Base-by-base conservation (phyloP, 352 stramenopile genomes). In the Phytopythium helicoides region DNA sequence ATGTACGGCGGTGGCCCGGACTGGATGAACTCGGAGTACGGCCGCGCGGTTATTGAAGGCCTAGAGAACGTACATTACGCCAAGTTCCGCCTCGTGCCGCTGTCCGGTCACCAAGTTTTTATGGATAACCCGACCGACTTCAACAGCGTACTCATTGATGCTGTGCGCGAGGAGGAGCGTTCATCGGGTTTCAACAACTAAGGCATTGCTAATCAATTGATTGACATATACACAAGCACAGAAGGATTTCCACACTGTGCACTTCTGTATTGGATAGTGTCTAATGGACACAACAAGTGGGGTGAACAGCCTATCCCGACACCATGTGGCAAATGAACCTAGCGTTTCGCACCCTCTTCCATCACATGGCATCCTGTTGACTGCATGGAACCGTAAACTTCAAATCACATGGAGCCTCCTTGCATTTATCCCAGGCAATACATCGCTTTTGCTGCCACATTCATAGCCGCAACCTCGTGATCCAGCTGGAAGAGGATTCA, bases 51-150 rank as follows among this genome's bases (percentile, higher is more conserved):
- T 23, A 66, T 89, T 41, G 69, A 70, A 7, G 59, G 62, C 10
- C 53, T 93, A 16, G 71, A 89, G 46, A 76, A 71, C 50, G 71
- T 62, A 8, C 78, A 87, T 37, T 86, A 89, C 63, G 78, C 78
- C 4, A 71, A 73, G 22, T 85, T 91, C 51, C 69, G 69, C 2
- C 70, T 89, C 55, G 80, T 93, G 3, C 80, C 82, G 16, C 53
- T 68, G 4, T 80, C 82, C 0, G 82, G 82, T 9, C 82, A 93
- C 47, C 82, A 93, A 51, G 82, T 93, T 21, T 93, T 93, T 56
- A 91, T 93, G 82, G 82, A 93, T 74, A 91, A 93, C 60, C 76
- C 82, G 2, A 42, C 38, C 16, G 82, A 86, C 35, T 93, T 93
- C 45, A 90, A 91, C 56, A 64, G 72, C 49, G 77, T 88, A 52